Conservation (phyloP, 768 basidiomycete species). For the Termitomyces sp. region DNA sequence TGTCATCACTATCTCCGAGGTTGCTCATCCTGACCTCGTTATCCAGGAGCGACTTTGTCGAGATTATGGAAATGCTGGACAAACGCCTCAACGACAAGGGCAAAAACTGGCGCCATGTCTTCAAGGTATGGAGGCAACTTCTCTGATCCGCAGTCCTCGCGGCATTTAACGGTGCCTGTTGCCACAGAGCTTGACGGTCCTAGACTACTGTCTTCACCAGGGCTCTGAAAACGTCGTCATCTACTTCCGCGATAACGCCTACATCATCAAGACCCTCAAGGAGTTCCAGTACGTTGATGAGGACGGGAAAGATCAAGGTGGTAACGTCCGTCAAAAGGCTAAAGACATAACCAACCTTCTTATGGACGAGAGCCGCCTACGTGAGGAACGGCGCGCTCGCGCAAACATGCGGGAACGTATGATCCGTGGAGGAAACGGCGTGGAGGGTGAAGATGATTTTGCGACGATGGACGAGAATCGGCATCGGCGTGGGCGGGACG, state of each 20-base stretch:
- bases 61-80: conserved; percentile 99
- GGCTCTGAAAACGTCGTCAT: conserved; percentile 98
- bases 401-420: conserved; percentile 95
- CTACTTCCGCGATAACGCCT: conserved; percentile 96
- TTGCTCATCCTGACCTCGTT: background rate
- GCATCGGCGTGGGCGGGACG: conserved; percentile 20
- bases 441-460: conserved; percentile 28
- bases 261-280: conserved; percentile 97
- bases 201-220: conserved; percentile 94
- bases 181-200: conserved; percentile 75
- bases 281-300: conserved; percentile 98
- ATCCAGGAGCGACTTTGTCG: conserved; percentile 85
- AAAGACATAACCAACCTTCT: conserved; percentile 97
- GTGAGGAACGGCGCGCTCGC: conserved; percentile 76
- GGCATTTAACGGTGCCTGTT: background rate
- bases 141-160: background rate
- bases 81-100: conserved; percentile 98
- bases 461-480: conserved; percentile 39
- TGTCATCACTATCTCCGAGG: background rate
- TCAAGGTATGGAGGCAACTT: conserved; percentile 59
- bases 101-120: conserved; percentile 99
- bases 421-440: conserved; percentile 53
- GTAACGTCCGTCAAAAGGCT: conserved; percentile 96
- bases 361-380: conserved; percentile 76
- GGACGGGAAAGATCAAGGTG: conserved; percentile 93